A percentile compares a stretch with the other conserved stretches of the same genome.
Evolutionary conservation across 225 moss, liverwort and hornwort genomes (phyloP).

Genomic region (Thuidium tamariscinum): DNA sequence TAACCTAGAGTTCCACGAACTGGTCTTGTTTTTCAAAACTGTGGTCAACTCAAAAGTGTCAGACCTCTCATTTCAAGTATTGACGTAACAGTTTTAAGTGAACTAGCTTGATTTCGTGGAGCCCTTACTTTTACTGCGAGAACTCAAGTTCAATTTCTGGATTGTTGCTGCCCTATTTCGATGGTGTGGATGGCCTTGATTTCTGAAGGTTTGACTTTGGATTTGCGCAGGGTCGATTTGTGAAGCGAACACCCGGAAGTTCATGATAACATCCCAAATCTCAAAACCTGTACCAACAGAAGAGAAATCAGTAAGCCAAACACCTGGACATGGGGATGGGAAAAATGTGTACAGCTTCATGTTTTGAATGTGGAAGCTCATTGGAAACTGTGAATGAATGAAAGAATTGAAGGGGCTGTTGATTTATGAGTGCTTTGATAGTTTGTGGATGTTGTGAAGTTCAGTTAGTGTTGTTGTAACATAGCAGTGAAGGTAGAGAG

Average conservation of each 20-base stretch:
- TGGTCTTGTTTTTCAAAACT: background rate
- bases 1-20: background rate
- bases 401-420: background rate
- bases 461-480: conserved; percentile 1
- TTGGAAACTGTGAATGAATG: background rate
- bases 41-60: background rate
- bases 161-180: background rate
- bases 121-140: background rate
- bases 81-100: background rate
- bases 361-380: background rate
- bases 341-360: background rate
- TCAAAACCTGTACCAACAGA: background rate
- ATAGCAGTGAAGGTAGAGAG: background rate
- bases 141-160: too few species aligned
- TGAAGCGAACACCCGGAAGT: conserved; percentile 37
- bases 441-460: background rate
- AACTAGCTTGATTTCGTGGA: background rate
- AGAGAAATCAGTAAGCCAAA: background rate
- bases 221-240: conserved; percentile 39
- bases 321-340: background rate
- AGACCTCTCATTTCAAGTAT: background rate
- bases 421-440: background rate
- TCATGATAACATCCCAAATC: background rate
- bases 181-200: background rate
- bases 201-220: background rate